phyloP scores from a whole-genome alignment of 768 basidiomycete species.

The Rhizopogon rudus region DNA sequence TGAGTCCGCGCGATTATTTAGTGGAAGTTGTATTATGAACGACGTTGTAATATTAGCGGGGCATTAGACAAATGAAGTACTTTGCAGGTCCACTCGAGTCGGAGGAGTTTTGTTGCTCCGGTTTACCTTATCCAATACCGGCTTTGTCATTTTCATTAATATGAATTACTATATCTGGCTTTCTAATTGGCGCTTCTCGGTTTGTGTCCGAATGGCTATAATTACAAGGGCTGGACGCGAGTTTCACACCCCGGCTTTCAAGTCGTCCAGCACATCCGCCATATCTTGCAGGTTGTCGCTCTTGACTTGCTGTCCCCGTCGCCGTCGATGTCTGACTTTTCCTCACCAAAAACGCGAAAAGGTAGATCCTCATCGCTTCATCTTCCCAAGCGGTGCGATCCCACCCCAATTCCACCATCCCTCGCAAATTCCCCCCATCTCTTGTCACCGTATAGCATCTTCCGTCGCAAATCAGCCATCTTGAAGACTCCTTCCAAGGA shows the following conservation, averaged over 20 bases:
- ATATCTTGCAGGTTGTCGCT: background rate
- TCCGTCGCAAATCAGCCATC: slow-evolving; percentile 31
- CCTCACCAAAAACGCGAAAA: background rate
- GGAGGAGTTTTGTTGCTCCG: background rate
- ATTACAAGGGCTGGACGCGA: background rate
- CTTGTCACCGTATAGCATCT: slow-evolving; percentile 43
- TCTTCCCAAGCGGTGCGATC: slow-evolving; percentile 21
- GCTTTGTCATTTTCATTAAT: background rate
- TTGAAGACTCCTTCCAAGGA: slow-evolving; percentile 39
- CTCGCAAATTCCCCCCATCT: slow-evolving; percentile 53
- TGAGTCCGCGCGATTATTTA: too few species aligned
- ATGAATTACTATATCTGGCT: background rate
- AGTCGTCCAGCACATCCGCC: background rate
- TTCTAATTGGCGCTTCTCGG: too few species aligned
- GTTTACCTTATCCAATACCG: too few species aligned
- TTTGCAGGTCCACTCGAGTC: background rate
- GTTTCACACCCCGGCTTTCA: background rate
- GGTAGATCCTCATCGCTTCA: slow-evolving; percentile 17
- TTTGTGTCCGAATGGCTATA: background rate
- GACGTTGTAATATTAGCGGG: too few species aligned
- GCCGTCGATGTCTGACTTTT: background rate
- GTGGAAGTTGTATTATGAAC: too few species aligned
- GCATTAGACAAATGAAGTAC: too few species aligned
- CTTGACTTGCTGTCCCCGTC: background rate
- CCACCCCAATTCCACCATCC: slow-evolving; percentile 54